These are phyloP conservation scores for Hypoxylon fragiforme DNA, from an alignment of 495 filamentous ascomycete species.

Conservation along the genomic window DNA sequence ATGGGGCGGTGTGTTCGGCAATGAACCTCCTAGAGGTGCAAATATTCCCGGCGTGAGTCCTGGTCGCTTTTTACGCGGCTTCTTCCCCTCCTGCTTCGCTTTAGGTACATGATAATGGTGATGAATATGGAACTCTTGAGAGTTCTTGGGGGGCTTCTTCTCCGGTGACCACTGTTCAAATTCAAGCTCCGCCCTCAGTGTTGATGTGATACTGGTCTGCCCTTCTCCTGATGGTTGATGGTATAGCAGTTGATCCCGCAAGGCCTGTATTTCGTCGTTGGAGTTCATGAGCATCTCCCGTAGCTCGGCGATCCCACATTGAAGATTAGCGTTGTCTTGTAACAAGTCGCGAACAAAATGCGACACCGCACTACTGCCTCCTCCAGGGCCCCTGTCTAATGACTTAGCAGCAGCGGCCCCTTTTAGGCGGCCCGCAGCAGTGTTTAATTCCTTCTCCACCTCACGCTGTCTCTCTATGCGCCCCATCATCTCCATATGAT, in stretches of 20 bases:
- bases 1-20: conserved; percentile 49
- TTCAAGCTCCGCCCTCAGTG: conserved; percentile 71
- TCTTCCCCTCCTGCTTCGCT: conserved; percentile 64
- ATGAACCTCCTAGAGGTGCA: conserved; percentile 51
- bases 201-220: conserved; percentile 48
- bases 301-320: conserved; percentile 85
- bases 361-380: conserved; percentile 70
- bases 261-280: conserved; percentile 87
- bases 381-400: conserved; percentile 53
- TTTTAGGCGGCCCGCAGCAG: conserved; percentile 74
- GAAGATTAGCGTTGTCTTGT: conserved; percentile 91
- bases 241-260: conserved; percentile 79
- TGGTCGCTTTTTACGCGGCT: conserved; percentile 71
- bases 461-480: conserved; percentile 76
- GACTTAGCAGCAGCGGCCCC: conserved; percentile 71
- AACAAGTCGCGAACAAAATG: conserved; percentile 95
- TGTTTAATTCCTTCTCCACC: conserved; percentile 75
- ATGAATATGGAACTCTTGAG: conserved; percentile 84
- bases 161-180: conserved; percentile 47
- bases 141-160: conserved; percentile 46
- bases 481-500: conserved; percentile 77
- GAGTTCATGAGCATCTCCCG: conserved; percentile 88
- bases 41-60: conserved; percentile 61
- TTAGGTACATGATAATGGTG: conserved; percentile 82
- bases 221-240: conserved; percentile 68